Evolutionary conservation across 495 filamentous ascomycete species (phyloP).

Genomic region (Penicillium parvum): DNA sequence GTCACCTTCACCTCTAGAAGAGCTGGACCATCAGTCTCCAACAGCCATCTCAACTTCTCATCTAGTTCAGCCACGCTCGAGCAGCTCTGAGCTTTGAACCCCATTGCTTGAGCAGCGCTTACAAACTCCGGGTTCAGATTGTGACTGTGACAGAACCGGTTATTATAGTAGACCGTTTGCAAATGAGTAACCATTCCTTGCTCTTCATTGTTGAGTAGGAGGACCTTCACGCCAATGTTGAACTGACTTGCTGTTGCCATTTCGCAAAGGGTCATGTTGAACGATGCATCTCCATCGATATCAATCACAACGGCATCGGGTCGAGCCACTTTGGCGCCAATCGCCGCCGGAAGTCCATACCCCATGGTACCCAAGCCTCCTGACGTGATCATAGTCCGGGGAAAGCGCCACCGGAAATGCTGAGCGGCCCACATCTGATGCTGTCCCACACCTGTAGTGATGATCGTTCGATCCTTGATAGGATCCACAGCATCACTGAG

Average conservation of each 20-base stretch:
- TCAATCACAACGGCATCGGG: constrained; percentile 86
- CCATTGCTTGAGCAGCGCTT: constrained; percentile 60
- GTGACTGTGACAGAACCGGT: constrained; percentile 88
- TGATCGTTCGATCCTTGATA: constrained; percentile 75
- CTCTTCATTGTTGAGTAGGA: constrained; percentile 93
- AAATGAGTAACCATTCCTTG: constrained; percentile 95
- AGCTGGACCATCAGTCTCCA: constrained; percentile 65
- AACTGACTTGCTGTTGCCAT: constrained; percentile 87
- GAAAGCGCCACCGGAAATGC: constrained; percentile 86
- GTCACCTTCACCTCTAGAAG: constrained; percentile 45
- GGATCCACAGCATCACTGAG: constrained; percentile 68
- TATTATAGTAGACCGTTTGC: constrained; percentile 90
- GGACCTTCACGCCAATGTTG: constrained; percentile 87
- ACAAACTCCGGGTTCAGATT: constrained; percentile 71
- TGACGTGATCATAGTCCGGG: constrained; percentile 84
- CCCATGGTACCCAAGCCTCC: constrained; percentile 96
- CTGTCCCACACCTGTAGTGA: constrained; percentile 88
- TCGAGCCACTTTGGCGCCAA: constrained; percentile 87
- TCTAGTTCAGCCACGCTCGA: constrained; percentile 55
- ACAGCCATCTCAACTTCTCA: constrained; percentile 66
- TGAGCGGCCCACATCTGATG: constrained; percentile 98
- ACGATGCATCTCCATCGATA: constrained; percentile 95
- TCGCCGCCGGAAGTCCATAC: constrained; percentile 85
- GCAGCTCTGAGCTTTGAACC: constrained; percentile 54
- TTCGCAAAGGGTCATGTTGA: constrained; percentile 93